phyloP scores from a whole-genome alignment of 306 rosid species.

The Lathyrus oleraceus region DNA sequence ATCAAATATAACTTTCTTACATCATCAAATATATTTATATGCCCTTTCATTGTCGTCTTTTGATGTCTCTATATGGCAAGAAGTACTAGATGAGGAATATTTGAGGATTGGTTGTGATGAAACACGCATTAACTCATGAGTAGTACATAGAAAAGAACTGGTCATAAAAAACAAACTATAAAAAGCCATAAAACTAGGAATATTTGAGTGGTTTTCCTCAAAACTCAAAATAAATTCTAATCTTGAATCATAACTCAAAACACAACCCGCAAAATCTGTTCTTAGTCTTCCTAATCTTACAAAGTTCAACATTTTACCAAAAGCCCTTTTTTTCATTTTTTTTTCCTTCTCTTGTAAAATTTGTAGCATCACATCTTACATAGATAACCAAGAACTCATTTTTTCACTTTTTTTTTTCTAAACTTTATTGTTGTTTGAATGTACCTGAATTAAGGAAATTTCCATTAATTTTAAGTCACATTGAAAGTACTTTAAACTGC shows the following conservation, averaged over 20 bases:
- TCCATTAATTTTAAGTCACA: constrained; percentile 4
- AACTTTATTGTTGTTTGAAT: not conserved
- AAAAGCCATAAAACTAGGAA: constrained; percentile 36
- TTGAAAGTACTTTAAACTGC: constrained; percentile 18
- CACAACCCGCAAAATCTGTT: constrained; percentile 25
- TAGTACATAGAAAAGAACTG: constrained; percentile 30
- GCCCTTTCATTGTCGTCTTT: too few relatives aligned
- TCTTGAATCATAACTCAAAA: constrained; percentile 21
- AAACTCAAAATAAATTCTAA: constrained; percentile 27
- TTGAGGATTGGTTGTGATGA: not conserved
- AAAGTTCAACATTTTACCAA: constrained; percentile 28
- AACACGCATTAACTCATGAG: not conserved
- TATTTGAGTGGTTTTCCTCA: constrained; percentile 22
- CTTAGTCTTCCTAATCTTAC: constrained; percentile 20
- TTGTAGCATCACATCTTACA: constrained; percentile 8
- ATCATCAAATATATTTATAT: too few relatives aligned
- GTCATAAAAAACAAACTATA: constrained; percentile 35
- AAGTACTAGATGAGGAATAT: not conserved
- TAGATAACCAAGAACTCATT: constrained; percentile 9
- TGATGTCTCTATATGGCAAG: too few relatives aligned
- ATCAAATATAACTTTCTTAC: too few relatives aligned
- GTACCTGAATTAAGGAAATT: constrained; percentile 14
- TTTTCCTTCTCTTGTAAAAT: constrained; percentile 27
- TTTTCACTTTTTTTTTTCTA: too few relatives aligned
- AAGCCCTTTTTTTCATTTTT: not conserved